A percentile compares a stretch with the other conserved stretches of the same genome.
Conservation (phyloP, 805 yeast genomes). For the Barnettozyma sp. region DNA sequence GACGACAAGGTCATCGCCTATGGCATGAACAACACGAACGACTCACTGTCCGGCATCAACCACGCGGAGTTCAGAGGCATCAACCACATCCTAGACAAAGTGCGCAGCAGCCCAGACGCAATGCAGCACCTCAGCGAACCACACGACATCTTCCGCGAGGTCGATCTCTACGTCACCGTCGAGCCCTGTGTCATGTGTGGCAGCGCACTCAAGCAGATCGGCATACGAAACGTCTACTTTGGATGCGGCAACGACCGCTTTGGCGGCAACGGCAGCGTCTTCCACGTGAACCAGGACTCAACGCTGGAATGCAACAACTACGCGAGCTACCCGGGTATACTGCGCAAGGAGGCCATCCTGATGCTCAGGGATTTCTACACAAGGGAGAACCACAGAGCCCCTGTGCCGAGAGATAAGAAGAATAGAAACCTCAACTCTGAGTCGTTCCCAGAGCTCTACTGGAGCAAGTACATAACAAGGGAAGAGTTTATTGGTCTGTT, state of each 20-base stretch:
- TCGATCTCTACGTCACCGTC: slow-evolving; percentile 83
- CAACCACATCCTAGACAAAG: slow-evolving; percentile 37
- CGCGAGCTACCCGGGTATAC: slow-evolving; percentile 66
- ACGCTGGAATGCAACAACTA: slow-evolving; percentile 32
- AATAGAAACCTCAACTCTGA: slow-evolving; percentile 52
- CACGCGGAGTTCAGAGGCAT: slow-evolving; percentile 93
- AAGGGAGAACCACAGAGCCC: slow-evolving; percentile 80
- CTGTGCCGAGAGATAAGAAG: slow-evolving; percentile 68
- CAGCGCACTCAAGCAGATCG: slow-evolving; percentile 75
- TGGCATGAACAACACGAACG: slow-evolving; percentile 84
- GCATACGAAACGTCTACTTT: slow-evolving; percentile 65
- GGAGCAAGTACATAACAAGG: slow-evolving; percentile 43
- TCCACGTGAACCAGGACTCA: slow-evolving; percentile 46
- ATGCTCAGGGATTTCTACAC: slow-evolving; percentile 78
- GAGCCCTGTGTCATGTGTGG: slow-evolving; percentile 99
- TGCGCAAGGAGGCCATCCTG: slow-evolving; percentile 76
- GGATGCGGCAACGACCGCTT: slow-evolving; percentile 95
- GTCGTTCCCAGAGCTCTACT: slow-evolving; percentile 54
- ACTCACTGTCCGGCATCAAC: slow-evolving; percentile 75
- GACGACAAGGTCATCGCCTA: slow-evolving; percentile 50
- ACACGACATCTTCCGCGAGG: slow-evolving; percentile 39
- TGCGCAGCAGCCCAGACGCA: slow-evolving; percentile 19
- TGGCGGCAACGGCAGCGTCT: slow-evolving; percentile 93
- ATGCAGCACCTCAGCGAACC: slow-evolving; percentile 20
- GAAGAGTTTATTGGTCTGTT: slow-evolving; percentile 46